Evolutionary conservation across 257 asterid species (phyloP), one percentile per base, ranked within the genome.

Genomic region (Solanum megistacrolobum): DNA sequence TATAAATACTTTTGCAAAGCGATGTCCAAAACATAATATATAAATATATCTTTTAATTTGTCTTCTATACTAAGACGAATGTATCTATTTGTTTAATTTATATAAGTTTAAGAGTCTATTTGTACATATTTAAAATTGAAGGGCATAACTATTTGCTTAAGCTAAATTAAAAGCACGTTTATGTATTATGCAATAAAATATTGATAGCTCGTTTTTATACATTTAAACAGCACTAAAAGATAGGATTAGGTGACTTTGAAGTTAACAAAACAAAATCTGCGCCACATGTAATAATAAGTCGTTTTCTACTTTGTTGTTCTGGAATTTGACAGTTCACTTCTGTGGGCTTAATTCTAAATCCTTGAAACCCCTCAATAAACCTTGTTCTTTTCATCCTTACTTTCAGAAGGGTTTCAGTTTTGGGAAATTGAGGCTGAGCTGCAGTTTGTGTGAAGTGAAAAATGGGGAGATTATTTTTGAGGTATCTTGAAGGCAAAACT

Each of bases 401-500:
- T 12, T 18, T 29, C 2, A 73, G 2, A 25, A 72, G 29, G 39
- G 81, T 43, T 72, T 65, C 69, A 18, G 11, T 29, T 36, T 62
- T n/a, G 71, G 13, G 71, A 11, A 23, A 23, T 36, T 21, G 82
- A 2, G 29, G 48, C n/a, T 16, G 29, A 36, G 34, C 23, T 18
- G 79, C 38, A 32, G 43, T 1, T 43, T 34, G 55, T 58, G 62
- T 69, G 31, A 68, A 71, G 88, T 16, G 31, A 10, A 91, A 91
- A 87, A 96, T 96, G 98, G 98, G 98, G 69, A 92, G 98, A 88
- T n/a, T 93, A 39, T 94, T 94, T 88, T 90, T 91, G 87, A 89
- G 90, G 87, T 93, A 95, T 82, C 94, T 95, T 52, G 97, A 93
- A 90, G 97, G 98, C 60, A 89, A 89, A 81, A 88, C 92, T 62